Conservation (phyloP, 768 basidiomycete genomes). For the Termitomyces sp. region DNA sequence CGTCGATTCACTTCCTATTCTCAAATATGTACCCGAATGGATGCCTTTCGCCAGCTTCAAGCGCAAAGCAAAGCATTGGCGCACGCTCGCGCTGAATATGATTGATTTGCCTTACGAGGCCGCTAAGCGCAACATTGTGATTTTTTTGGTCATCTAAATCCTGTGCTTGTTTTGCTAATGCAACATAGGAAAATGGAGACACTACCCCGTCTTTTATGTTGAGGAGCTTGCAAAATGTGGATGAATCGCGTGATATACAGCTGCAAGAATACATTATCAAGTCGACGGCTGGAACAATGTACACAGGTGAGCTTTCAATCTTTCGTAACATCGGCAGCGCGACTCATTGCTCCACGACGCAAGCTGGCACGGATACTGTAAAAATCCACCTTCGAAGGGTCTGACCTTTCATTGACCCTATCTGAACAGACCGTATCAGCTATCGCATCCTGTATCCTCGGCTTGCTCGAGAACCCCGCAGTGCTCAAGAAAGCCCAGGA, state of each 20-base stretch:
- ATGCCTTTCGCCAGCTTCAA: conserved; percentile 37
- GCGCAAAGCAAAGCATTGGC: conserved; percentile 28
- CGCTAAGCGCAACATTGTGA: conserved; percentile 18
- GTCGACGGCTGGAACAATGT: conserved; percentile 25
- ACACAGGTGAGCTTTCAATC: conserved; percentile 18
- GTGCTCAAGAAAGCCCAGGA: conserved; percentile 27
- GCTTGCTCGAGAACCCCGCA: conserved; percentile 29
- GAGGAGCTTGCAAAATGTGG: conserved; percentile 19
- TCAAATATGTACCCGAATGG: conserved; percentile 36
- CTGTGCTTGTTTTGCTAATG: not conserved
- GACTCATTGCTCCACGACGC: not conserved
- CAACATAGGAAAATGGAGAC: conserved; percentile 18
- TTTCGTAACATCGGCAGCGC: too few species aligned
- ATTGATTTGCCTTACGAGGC: conserved; percentile 24
- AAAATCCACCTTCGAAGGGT: not conserved
- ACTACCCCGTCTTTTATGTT: conserved; percentile 23
- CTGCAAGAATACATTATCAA: conserved; percentile 21
- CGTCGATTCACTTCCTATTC: conserved; percentile 28
- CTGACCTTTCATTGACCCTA: not conserved
- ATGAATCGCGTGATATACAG: conserved; percentile 12
- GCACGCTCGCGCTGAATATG: conserved; percentile 17
- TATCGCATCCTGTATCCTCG: conserved; percentile 27
- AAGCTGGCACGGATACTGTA: conserved; percentile 32
- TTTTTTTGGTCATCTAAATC: not conserved
- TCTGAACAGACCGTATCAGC: conserved; percentile 23